Evolutionary conservation across 768 basidiomycete species (phyloP).

Genomic region (Pisolithus albus): DNA sequence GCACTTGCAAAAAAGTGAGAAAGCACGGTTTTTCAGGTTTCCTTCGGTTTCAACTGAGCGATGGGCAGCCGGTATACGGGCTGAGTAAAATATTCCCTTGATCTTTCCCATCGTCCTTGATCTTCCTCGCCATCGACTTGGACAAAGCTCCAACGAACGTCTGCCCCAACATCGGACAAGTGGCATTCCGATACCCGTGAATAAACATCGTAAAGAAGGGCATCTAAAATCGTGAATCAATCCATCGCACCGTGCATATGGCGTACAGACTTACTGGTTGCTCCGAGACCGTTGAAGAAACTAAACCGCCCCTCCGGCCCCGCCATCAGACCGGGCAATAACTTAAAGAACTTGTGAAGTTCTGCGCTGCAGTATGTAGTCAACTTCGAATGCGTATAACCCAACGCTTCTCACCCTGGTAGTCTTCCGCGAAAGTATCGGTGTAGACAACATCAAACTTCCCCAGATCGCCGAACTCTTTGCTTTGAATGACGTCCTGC

Average conservation of each 20-base stretch:
- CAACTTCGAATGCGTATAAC: neutral
- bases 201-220: slow-evolving; percentile 87
- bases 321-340: slow-evolving; percentile 67
- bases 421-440: slow-evolving; percentile 90
- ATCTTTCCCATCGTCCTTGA: slow-evolving; percentile 67
- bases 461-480: slow-evolving; percentile 52
- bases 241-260: neutral
- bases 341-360: slow-evolving; percentile 75
- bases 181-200: slow-evolving; percentile 81
- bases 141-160: slow-evolving; percentile 77
- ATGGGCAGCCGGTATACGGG: slow-evolving; percentile 70
- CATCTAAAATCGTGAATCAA: slow-evolving; percentile 43
- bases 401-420: slow-evolving; percentile 41
- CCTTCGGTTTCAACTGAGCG: slow-evolving; percentile 23
- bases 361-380: slow-evolving; percentile 29
- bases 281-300: slow-evolving; percentile 97
- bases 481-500: slow-evolving; percentile 75
- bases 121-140: slow-evolving; percentile 41
- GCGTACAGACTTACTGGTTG: slow-evolving; percentile 60
- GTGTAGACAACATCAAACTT: slow-evolving; percentile 89
- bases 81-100: slow-evolving; percentile 68
- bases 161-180: slow-evolving; percentile 72
- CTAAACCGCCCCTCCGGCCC: slow-evolving; percentile 76
- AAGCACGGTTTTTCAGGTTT: no score
- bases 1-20: no score